Conservation (phyloP, 805 yeast genomes). For the Brettanomyces sp. region DNA sequence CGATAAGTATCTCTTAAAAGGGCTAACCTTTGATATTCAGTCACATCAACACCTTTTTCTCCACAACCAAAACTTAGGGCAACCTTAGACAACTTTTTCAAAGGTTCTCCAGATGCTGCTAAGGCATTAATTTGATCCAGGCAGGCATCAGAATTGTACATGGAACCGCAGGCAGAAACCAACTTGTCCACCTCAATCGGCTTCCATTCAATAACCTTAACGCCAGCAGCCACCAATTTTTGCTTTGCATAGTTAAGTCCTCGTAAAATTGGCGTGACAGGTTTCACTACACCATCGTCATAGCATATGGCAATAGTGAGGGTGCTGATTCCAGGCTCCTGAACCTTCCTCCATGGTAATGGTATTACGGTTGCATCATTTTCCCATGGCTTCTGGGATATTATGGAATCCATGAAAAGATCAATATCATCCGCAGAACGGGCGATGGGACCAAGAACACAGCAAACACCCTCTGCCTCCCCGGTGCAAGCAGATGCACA, state of each 20-base stretch:
- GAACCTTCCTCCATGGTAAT: constrained; percentile 38
- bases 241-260: constrained; percentile 37
- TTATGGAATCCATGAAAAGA: constrained; percentile 34
- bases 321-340: constrained; percentile 22
- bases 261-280: constrained; percentile 34
- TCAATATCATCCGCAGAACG: constrained; percentile 37
- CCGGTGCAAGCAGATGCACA: constrained; percentile 29
- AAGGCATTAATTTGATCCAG: constrained; percentile 31
- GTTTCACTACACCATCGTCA: constrained; percentile 39
- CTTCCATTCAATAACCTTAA: constrained; percentile 38
- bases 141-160: constrained; percentile 52
- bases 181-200: constrained; percentile 45
- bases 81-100: constrained; percentile 44
- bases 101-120: constrained; percentile 55
- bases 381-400: constrained; percentile 43
- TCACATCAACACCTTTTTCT: constrained; percentile 29
- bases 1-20: constrained; percentile 41
- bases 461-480: constrained; percentile 36
- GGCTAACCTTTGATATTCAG: constrained; percentile 40
- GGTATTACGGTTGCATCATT: constrained; percentile 38
- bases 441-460: constrained; percentile 37
- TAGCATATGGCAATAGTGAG: constrained; percentile 30
- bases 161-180: constrained; percentile 39
- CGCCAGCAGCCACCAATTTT: constrained; percentile 46
- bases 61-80: constrained; percentile 47